phyloP scores from a whole-genome alignment of 208 protist species.

The Phytomonas serpens region DNA sequence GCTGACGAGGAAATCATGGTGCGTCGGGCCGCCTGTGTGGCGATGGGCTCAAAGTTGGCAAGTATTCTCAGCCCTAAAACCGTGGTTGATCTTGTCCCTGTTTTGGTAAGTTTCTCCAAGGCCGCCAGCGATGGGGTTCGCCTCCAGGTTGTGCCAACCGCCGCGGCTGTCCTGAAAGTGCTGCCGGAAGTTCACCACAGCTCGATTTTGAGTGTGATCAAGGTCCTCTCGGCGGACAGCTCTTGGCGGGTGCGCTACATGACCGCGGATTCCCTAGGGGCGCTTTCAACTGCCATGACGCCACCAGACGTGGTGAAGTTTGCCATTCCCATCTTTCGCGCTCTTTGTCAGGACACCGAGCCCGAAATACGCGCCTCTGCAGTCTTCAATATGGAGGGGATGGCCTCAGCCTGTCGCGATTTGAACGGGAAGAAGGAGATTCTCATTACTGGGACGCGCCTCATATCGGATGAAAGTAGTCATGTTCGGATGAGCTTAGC shows the following conservation, averaged over 20 bases:
- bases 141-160: conserved; percentile 91
- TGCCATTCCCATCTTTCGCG: conserved; percentile 59
- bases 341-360: conserved; percentile 73
- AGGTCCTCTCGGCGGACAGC: conserved; percentile 77
- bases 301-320: conserved; percentile 48
- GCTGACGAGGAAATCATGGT: conserved; percentile 97
- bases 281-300: conserved; percentile 20
- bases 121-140: conserved; percentile 97
- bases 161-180: conserved; percentile 78
- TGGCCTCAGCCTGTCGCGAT: conserved; percentile 53
- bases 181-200: conserved; percentile 75
- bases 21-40: conserved; percentile 88
- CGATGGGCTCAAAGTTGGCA: conserved; percentile 35
- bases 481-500: conserved; percentile 86
- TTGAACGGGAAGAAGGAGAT: conserved; percentile 53
- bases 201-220: conserved; percentile 76
- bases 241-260: conserved; percentile 98
- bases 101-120: conserved; percentile 82
- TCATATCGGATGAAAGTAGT: conserved; percentile 55
- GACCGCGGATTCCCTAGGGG: conserved; percentile 93
- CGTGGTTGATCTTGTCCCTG: conserved; percentile 83
- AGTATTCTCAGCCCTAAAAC: conserved; percentile 45
- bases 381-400: conserved; percentile 72
- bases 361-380: conserved; percentile 81
- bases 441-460: conserved; percentile 59